Base-by-base conservation (phyloP, 2,329 filamentous ascomycete species). In the Neonectria hederae region DNA sequence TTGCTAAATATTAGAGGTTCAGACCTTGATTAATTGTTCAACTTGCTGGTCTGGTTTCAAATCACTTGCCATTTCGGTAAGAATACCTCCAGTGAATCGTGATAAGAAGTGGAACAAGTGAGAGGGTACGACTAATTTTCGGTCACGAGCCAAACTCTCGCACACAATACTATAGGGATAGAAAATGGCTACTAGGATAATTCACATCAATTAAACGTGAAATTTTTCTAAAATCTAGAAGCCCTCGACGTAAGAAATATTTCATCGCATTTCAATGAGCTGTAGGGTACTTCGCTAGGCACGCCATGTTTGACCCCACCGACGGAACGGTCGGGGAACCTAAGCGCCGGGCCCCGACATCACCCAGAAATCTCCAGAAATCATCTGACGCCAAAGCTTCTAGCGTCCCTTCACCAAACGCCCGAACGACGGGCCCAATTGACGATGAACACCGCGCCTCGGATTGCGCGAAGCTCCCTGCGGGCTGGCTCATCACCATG, bases 401-500 rank as follows among this genome's bases (percentile, higher is more conserved):
- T 54, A 24, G 43, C 57, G 49, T 58, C 62, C 56, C 66, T 59
- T 43, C 62, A 56, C 32, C 56, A 61, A 42, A 55, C 58, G 56
- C 49, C 54, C 40, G 30, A 54, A 22, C 64, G 8, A 51, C 62
- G 42, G 10, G 49, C 48, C 51, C 61, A 67, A 73, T 73, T 72
- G 69, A 65, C 59, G 53, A 84, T 84, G 83, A 82, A 82, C 71
- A 69, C 68, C 62, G 71, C 80, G 51, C 74, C 79, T 43, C 78
- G 77, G 65, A 69, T 79, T 57, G 72, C 74, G 66, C 78, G 76
- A 74, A 75, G 75, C 62, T 72, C 76, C 21, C 56, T 65, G 53
- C 67, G 71, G 42, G 65, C 68, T 19, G 62, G 67, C 49, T 62
- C 74, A 26, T 74, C 75, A 14, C 68, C 70, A 66, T 79, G 79